These are phyloP conservation scores for Petunia axillaris DNA, from an alignment of 257 asterid genomes.

Conservation along the genomic window DNA sequence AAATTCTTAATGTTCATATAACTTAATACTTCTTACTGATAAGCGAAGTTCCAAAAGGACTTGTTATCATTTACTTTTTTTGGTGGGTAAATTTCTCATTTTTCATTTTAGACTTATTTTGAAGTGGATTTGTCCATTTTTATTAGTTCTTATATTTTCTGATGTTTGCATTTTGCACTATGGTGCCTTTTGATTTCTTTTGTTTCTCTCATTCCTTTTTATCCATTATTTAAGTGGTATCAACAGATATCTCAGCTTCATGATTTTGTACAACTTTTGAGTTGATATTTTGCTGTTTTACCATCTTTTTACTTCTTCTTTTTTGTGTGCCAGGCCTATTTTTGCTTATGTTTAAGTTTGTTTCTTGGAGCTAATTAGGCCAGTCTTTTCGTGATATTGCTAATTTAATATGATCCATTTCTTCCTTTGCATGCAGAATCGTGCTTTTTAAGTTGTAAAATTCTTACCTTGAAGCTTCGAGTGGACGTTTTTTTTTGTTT, in stretches of 20 bases:
- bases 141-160: slow-evolving; percentile 16
- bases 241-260: slow-evolving; percentile 7
- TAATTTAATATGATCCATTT: background rate
- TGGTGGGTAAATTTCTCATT: background rate
- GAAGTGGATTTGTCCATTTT: slow-evolving; percentile 15
- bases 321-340: background rate
- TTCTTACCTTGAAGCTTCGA: background rate
- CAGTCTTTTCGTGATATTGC: background rate
- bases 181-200: background rate
- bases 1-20: background rate
- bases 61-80: slow-evolving; percentile 3
- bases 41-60: slow-evolving; percentile 10
- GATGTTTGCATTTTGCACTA: background rate
- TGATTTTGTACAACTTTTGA: background rate
- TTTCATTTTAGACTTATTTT: background rate
- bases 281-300: background rate
- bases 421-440: slow-evolving; percentile 5
- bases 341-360: background rate
- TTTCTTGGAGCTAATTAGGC: background rate
- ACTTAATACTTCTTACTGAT: slow-evolving; percentile 17
- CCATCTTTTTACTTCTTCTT: background rate
- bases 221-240: background rate
- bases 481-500: background rate
- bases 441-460: background rate
- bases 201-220: background rate